These are phyloP conservation scores for Ocimum tenuiflorum DNA, from an alignment of 257 asterid species.

Conservation along the genomic window DNA sequence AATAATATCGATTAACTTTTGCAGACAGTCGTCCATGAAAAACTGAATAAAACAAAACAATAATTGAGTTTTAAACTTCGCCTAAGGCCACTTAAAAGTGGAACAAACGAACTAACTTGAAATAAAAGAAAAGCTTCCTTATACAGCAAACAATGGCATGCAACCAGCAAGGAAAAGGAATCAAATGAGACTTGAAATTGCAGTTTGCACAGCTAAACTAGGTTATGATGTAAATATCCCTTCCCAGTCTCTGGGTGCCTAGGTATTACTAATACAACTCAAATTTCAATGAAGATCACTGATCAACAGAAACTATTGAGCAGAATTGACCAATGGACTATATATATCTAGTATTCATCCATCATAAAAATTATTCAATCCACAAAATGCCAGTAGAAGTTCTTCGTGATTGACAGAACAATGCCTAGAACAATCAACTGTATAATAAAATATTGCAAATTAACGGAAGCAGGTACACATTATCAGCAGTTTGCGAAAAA, in stretches of 20 bases:
- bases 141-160: neutral
- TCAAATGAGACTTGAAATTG: neutral
- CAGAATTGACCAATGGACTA: neutral
- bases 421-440: neutral
- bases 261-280: neutral
- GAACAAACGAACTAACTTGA: neutral
- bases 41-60: constrained; percentile 43
- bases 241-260: no score
- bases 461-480: neutral
- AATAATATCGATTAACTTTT: constrained; percentile 58
- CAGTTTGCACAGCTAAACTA: neutral
- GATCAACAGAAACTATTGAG: neutral
- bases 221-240: neutral
- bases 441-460: neutral
- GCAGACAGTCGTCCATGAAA: constrained; percentile 96
- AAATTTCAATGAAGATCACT: neutral
- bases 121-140: neutral
- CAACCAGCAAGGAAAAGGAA: neutral
- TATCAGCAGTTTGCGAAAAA: no score
- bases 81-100: neutral
- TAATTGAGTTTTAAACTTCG: neutral
- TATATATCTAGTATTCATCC: neutral
- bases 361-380: neutral
- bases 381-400: neutral
- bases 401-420: neutral